Evolutionary conservation across 1,284 basidiomycete species (phyloP).

Genomic region (Irpex rosettiformis): DNA sequence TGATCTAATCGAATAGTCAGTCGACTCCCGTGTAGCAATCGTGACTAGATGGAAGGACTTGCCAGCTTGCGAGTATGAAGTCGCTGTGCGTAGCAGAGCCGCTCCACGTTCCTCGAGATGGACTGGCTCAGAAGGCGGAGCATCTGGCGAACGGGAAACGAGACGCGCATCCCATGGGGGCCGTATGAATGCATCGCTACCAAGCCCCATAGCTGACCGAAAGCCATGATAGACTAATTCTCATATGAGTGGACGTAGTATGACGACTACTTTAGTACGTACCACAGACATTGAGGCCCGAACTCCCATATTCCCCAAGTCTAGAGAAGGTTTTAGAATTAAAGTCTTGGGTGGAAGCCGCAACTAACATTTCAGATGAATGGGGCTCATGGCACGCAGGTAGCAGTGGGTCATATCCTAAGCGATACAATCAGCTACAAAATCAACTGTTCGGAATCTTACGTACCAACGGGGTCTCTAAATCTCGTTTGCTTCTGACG

Average conservation of each 20-base stretch:
- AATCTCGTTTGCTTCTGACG: constrained; percentile 61
- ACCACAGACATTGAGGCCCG: constrained; percentile 84
- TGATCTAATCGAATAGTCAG: constrained; percentile 59
- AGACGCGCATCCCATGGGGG: constrained; percentile 74
- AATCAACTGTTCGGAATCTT: constrained; percentile 14
- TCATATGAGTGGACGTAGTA: constrained; percentile 2
- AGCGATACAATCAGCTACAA: constrained; percentile 10
- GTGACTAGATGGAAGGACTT: constrained; percentile 12
- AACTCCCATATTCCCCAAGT: constrained; percentile 79
- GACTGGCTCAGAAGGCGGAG: constrained; percentile 78
- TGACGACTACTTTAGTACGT: constrained; percentile 25
- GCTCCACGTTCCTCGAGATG: constrained; percentile 82
- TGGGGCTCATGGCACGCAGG: constrained; percentile 87
- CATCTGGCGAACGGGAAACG: constrained; percentile 84
- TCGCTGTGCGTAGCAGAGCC: constrained; percentile 77
- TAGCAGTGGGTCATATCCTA: constrained; percentile 88
- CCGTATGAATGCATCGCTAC: constrained; percentile 86
- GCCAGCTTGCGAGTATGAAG: constrained; percentile 77
- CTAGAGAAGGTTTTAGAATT: constrained; percentile 31
- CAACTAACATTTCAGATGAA: constrained; percentile 76
- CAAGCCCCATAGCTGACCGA: constrained; percentile 83
- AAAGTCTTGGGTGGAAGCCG: neutral
- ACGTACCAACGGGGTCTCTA: constrained; percentile 69
- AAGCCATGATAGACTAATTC: constrained; percentile 75
- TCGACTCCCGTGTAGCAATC: neutral